Evolutionary conservation across 75 land plant species (phyloP).

Genomic region (Sequoia sempervirens): DNA sequence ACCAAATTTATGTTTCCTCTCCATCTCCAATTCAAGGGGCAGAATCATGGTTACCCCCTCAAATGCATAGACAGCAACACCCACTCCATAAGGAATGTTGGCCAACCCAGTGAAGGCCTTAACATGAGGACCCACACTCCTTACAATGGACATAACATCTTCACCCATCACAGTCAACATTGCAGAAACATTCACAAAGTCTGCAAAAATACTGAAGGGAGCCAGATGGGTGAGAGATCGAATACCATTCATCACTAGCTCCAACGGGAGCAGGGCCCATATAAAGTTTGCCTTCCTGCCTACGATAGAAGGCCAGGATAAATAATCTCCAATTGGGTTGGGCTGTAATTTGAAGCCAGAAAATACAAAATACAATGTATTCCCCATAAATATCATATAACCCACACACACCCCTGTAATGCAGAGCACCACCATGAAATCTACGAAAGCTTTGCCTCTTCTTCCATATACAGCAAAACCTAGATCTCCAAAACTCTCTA

Average conservation of each 20-base stretch:
- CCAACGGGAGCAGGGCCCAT: constrained; percentile 27
- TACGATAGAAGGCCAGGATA: neutral
- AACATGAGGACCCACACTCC: constrained; percentile 9
- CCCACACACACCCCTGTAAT: constrained; percentile 41
- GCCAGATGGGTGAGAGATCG: constrained; percentile 32
- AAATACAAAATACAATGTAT: constrained; percentile 32
- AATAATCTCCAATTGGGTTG: neutral
- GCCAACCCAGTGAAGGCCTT: constrained; percentile 14
- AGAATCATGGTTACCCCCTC: constrained; percentile 37
- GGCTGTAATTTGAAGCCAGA: constrained; percentile 8
- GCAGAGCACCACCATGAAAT: constrained; percentile 26
- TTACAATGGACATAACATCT: constrained; percentile 20
- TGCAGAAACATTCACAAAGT: constrained; percentile 26
- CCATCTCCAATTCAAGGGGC: constrained; percentile 24
- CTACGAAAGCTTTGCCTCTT: constrained; percentile 25
- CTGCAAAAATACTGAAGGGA: constrained; percentile 49
- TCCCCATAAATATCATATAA: constrained; percentile 43
- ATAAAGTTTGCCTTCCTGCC: constrained; percentile 4
- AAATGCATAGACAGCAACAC: constrained; percentile 40
- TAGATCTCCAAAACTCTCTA: constrained; percentile 33
- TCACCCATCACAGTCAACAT: constrained; percentile 34
- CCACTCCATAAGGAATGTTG: constrained; percentile 24
- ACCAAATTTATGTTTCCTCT: constrained; percentile 28
- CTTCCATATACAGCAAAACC: constrained; percentile 26
- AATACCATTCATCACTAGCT: constrained; percentile 29